phyloP scores from a whole-genome alignment of 805 yeast species.

The Candida schatavii region DNA sequence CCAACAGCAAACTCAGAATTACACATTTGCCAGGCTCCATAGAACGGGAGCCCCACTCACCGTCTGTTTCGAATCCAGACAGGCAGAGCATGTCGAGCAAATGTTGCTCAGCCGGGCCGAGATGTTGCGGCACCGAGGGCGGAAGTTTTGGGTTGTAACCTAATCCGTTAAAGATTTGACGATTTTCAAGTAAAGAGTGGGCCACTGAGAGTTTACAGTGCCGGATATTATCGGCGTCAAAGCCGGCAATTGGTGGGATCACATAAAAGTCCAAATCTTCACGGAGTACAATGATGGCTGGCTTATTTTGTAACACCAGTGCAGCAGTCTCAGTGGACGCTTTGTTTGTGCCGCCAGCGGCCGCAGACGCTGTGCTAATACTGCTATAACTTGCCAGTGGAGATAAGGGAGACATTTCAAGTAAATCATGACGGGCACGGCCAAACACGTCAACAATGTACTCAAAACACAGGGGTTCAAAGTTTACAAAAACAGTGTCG shows the following conservation, averaged over 20 bases:
- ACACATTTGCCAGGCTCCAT: slow-evolving; percentile 85
- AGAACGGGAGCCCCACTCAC: slow-evolving; percentile 86
- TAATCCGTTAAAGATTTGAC: slow-evolving; percentile 74
- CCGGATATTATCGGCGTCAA: slow-evolving; percentile 58
- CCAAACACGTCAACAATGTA: slow-evolving; percentile 75
- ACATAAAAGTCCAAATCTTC: slow-evolving; percentile 95
- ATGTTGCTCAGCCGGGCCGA: slow-evolving; percentile 93
- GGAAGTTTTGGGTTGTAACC: slow-evolving; percentile 45
- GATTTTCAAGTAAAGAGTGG: slow-evolving; percentile 52
- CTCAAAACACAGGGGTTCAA: slow-evolving; percentile 81
- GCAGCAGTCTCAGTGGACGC: slow-evolving; percentile 40
- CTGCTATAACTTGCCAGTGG: slow-evolving; percentile 28
- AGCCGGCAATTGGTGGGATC: slow-evolving; percentile 67
- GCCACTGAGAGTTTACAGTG: slow-evolving; percentile 74
- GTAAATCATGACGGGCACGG: slow-evolving; percentile 60
- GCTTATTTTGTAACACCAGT: slow-evolving; percentile 71
- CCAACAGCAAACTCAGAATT: slow-evolving; percentile 77
- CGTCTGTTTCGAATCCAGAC: slow-evolving; percentile 69
- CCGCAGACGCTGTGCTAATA: slow-evolving; percentile 3
- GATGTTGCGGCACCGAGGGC: slow-evolving; percentile 40
- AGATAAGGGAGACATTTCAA: slow-evolving; percentile 24
- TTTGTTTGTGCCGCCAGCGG: slow-evolving; percentile 1
- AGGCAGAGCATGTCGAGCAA: slow-evolving; percentile 91
- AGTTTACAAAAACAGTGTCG: slow-evolving; percentile 78
- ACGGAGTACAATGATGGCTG: slow-evolving; percentile 85